A percentile compares a stretch with the other conserved stretches of the same genome.
phyloP scores from a whole-genome alignment of 1,139 yeast genomes.

The Taphrina wiesneri region DNA sequence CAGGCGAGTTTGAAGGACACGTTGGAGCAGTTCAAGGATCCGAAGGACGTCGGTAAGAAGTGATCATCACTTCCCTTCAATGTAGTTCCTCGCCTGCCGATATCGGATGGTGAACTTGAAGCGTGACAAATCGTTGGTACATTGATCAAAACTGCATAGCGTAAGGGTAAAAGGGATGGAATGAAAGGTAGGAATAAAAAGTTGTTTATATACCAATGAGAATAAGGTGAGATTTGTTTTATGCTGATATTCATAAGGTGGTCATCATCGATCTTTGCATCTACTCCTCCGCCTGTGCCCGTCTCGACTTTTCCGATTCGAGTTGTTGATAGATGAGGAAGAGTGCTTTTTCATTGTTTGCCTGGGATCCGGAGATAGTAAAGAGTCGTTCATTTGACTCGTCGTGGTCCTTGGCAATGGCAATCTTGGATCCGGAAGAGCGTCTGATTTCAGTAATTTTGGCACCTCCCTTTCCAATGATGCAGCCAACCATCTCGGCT shows the following conservation, averaged over 20 bases:
- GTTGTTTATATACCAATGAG: slow-evolving; percentile 7
- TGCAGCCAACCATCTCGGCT: slow-evolving; percentile 83
- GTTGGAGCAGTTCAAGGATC: slow-evolving; percentile 11
- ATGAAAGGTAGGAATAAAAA: background rate
- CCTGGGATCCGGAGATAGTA: slow-evolving; percentile 67
- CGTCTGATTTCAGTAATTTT: slow-evolving; percentile 85
- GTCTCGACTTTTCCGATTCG: slow-evolving; percentile 57
- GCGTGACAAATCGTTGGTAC: too few species aligned
- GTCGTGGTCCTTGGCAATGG: slow-evolving; percentile 71
- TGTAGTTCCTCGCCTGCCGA: too few species aligned
- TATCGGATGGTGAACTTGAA: too few species aligned
- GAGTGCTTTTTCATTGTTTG: slow-evolving; percentile 69
- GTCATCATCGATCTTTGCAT: background rate
- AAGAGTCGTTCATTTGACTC: slow-evolving; percentile 65
- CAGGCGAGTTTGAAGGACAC: slow-evolving; percentile 64
- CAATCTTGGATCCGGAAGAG: slow-evolving; percentile 75
- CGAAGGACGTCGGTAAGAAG: background rate
- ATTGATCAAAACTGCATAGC: background rate
- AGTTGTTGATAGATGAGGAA: slow-evolving; percentile 68
- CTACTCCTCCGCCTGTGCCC: slow-evolving; percentile 11
- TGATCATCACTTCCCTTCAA: background rate
- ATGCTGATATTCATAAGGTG: background rate
- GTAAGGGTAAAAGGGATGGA: background rate
- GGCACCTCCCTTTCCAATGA: slow-evolving; percentile 83
- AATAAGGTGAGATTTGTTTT: background rate